Base-by-base conservation (phyloP, 129 eudicot genomes). In the Tanacetum coccineum region DNA sequence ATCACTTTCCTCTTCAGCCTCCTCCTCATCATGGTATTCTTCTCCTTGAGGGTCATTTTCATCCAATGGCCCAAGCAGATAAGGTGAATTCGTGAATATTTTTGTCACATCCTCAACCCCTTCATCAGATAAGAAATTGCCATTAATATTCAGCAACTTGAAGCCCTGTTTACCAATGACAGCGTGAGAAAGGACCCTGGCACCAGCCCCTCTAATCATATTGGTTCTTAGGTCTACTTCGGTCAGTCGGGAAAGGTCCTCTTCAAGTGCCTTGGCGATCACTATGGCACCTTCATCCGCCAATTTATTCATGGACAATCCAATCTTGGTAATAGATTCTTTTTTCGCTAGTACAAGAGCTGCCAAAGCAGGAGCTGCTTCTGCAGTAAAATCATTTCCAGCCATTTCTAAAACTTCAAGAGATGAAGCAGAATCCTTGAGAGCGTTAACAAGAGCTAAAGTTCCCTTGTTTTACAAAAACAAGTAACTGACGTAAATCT, bases 21-120 rank as follows among this genome's bases (percentile, higher is more conserved):
- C 81, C 14, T 79, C 25, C 25, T 22, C 87, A 0, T 84, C 87
- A 39, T 73, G 80, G 46, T 73, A 61, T 13, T 76, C 82, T 71
- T 81, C 94, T 45, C 96, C 96, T 39, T 89, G 94, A 3, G 96
- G 96, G 68, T 89, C 94, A 54, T 89, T 89, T 56, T 85, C 96
- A 32, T 85, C 90, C 79, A 89, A 70, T 10, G 90, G 74, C 17
- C 90, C 94, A 30, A 89, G 87, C 61, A 75, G 58, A 74, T 48
- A 32, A 3, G 85, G 79, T 18, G 77, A 60, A 66, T 59, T 67
- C 67, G 81, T 89, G 22, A 89, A 85, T 9, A 83, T 21, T 11
- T 52, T 81, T 39, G 74, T 86, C 44, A 89, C 80, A 49, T 89
- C 96, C 48, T 86, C 95, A 73, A 90, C 54, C 3, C 95, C 97